These are phyloP conservation scores for Phaeophleospora eucalypticola DNA, from an alignment of 2,329 filamentous ascomycete species.

Conservation along the genomic window DNA sequence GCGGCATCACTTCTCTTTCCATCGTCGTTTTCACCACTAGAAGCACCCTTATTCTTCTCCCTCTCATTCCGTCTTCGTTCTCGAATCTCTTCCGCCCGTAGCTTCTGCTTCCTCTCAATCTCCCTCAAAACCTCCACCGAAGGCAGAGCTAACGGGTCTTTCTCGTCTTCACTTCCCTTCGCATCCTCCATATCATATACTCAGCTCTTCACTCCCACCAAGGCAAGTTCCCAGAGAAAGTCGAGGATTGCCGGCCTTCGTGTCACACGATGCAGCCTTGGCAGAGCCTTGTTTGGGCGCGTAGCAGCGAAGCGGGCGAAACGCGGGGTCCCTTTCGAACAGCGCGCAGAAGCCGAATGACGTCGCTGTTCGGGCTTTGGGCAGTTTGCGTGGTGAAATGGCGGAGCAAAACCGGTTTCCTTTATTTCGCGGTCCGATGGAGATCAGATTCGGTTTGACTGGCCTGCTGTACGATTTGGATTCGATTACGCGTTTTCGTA, in stretches of 20 bases:
- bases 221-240: too few relatives aligned
- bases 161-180: constrained; percentile 2
- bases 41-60: too few relatives aligned
- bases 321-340: too few relatives aligned
- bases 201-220: too few relatives aligned
- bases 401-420: not conserved
- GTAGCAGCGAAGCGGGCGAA: too few relatives aligned
- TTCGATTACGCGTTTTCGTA: too few relatives aligned
- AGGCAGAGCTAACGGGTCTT: constrained; percentile 20
- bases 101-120: constrained; percentile 34
- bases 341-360: too few relatives aligned
- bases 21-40: constrained; percentile 7
- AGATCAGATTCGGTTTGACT: not conserved
- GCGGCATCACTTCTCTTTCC: constrained; percentile 25
- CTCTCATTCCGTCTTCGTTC: too few relatives aligned
- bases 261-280: not conserved
- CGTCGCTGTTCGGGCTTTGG: too few relatives aligned
- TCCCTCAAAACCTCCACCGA: constrained; percentile 31
- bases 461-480: not conserved
- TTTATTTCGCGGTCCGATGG: not conserved
- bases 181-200: constrained; percentile 1
- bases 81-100: constrained; percentile 24
- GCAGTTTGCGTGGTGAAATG: too few relatives aligned
- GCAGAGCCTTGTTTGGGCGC: not conserved
- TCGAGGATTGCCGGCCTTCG: not conserved